These are phyloP conservation scores for Aspergillus neotritici DNA, from an alignment of 2,329 filamentous ascomycete genomes.

Conservation along the genomic window DNA sequence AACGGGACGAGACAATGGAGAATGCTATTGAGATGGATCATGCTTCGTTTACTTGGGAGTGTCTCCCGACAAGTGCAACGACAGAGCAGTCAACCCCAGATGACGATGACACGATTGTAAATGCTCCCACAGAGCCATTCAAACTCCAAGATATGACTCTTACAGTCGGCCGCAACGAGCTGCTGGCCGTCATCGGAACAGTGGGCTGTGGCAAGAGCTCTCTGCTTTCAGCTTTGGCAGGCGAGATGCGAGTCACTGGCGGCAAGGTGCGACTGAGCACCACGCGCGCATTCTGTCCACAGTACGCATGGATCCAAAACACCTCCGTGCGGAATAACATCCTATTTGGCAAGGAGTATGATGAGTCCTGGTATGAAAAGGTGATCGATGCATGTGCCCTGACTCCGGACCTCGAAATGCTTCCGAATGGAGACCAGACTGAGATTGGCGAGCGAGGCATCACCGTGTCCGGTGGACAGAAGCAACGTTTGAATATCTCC, in stretches of 20 bases:
- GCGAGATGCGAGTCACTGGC: conserved; percentile 71
- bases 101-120: conserved; percentile 15
- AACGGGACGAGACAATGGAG: conserved; percentile 49
- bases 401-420: conserved; percentile 16
- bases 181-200: conserved; percentile 58
- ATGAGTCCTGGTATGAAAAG: conserved; percentile 15
- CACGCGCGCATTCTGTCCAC: conserved; percentile 54
- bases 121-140: conserved; percentile 49
- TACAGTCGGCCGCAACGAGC: conserved; percentile 33
- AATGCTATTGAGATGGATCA: conserved; percentile 61
- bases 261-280: conserved; percentile 46
- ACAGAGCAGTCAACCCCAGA: background rate
- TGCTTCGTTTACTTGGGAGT: conserved; percentile 72
- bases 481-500: conserved; percentile 48
- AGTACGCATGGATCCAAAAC: conserved; percentile 89
- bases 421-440: conserved; percentile 36
- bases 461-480: conserved; percentile 45
- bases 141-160: conserved; percentile 36
- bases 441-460: conserved; percentile 44
- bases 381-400: conserved; percentile 17
- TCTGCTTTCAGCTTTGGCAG: conserved; percentile 78
- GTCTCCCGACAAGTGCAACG: background rate
- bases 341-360: conserved; percentile 61
- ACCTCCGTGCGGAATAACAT: conserved; percentile 74
- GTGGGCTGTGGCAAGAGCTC: conserved; percentile 83